Percentiles rank a stretch among this genome's conserved stretches.
Evolutionary conservation across 371 early-diverging fungal species (phyloP).

Genomic region (Batkoa obscura): DNA sequence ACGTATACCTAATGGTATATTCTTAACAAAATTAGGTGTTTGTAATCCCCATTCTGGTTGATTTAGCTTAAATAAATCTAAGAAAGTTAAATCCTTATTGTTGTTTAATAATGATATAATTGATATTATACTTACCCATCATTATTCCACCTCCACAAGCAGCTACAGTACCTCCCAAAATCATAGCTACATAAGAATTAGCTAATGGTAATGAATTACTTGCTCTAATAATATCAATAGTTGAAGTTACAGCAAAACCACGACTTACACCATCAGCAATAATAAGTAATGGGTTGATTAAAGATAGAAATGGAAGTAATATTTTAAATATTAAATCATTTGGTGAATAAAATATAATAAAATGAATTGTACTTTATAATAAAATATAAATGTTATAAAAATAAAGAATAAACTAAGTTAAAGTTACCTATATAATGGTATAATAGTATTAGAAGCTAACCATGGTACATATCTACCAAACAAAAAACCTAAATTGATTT

Average conservation of each 20-base stretch:
- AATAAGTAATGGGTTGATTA: constrained; percentile 3
- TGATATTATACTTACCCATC: background rate
- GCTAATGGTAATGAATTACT: background rate
- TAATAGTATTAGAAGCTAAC: constrained; percentile 1
- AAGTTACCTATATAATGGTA: constrained; percentile 4
- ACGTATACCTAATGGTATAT: background rate
- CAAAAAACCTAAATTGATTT: background rate
- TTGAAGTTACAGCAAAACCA: background rate
- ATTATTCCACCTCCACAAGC: constrained; percentile 5
- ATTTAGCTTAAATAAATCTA: constrained; percentile 4
- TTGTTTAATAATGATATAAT: background rate
- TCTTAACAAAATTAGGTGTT: background rate
- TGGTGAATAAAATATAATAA: constrained; percentile 1
- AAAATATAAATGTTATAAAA: background rate
- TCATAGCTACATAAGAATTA: constrained; percentile 5
- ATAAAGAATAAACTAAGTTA: background rate
- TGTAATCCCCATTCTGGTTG: background rate
- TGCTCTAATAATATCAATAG: background rate
- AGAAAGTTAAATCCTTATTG: no score
- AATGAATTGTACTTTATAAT: background rate
- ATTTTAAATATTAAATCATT: background rate
- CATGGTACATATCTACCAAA: constrained; percentile 3
- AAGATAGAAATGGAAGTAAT: background rate
- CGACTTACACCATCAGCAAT: background rate
- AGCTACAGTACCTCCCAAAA: constrained; percentile 3